Evolutionary conservation across 495 filamentous ascomycete species (phyloP).

Genomic region (Talaromyces proteolyticus): DNA sequence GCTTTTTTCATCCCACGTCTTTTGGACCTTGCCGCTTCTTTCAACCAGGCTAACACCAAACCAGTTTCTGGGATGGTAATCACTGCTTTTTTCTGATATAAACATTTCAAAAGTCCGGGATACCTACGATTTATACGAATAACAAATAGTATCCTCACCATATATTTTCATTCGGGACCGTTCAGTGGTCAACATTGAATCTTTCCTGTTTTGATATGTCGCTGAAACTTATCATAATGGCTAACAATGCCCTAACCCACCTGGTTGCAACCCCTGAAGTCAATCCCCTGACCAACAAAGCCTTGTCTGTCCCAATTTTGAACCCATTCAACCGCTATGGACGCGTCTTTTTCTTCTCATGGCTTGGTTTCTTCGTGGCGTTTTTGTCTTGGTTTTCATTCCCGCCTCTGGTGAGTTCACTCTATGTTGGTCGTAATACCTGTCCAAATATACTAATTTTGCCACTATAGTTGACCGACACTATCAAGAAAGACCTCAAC

Average conservation of each 20-base stretch:
- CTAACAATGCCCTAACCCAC: slow-evolving; percentile 2
- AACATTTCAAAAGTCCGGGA: too few relatives aligned
- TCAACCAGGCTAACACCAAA: too few relatives aligned
- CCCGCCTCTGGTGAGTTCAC: slow-evolving; percentile 64
- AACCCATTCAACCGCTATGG: slow-evolving; percentile 82
- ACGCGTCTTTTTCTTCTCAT: slow-evolving; percentile 89
- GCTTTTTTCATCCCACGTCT: too few relatives aligned
- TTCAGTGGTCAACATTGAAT: too few relatives aligned
- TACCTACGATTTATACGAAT: too few relatives aligned
- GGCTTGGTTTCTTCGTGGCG: slow-evolving; percentile 92
- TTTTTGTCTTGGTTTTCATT: slow-evolving; percentile 90
- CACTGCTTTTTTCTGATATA: too few relatives aligned
- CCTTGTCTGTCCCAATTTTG: slow-evolving; percentile 70
- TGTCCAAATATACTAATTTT: background rate
- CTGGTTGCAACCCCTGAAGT: slow-evolving; percentile 35
- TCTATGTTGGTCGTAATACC: too few relatives aligned
- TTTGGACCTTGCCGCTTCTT: too few relatives aligned
- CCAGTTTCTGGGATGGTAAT: too few relatives aligned
- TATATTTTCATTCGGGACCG: too few relatives aligned
- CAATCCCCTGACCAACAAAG: slow-evolving; percentile 77
- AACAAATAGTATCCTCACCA: too few relatives aligned
- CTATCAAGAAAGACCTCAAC: slow-evolving; percentile 71
- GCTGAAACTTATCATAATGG: background rate
- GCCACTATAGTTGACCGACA: slow-evolving; percentile 53
- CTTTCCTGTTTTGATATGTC: background rate